These are phyloP conservation scores for Cladochytrium replicatum DNA, from an alignment of 192 early-diverging fungal species.

Conservation along the genomic window DNA sequence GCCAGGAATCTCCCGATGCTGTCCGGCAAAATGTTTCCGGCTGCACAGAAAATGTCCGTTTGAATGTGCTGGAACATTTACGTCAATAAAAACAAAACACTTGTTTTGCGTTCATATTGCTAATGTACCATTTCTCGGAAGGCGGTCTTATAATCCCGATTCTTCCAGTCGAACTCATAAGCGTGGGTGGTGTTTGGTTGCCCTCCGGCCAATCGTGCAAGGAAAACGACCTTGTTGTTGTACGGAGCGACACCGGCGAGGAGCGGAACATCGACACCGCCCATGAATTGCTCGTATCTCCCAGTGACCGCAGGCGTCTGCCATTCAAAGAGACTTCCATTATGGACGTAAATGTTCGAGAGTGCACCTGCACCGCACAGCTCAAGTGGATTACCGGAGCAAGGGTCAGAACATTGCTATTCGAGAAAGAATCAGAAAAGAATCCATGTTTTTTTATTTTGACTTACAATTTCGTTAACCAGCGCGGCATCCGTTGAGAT, in stretches of 20 bases:
- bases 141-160: not conserved
- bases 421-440: too few species aligned
- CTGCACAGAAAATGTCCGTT: not conserved
- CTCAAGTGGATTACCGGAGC: not conserved
- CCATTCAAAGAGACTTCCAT: not conserved
- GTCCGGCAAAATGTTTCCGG: not conserved
- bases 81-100: too few species aligned
- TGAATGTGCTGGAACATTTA: too few species aligned
- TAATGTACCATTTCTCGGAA: constrained; percentile 1
- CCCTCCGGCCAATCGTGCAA: not conserved
- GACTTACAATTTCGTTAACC: not conserved
- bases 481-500: not conserved
- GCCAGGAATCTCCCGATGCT: not conserved
- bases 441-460: too few species aligned
- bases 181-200: not conserved
- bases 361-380: not conserved
- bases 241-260: not conserved
- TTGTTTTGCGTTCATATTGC: too few species aligned
- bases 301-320: not conserved
- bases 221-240: not conserved
- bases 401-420: not conserved
- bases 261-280: not conserved
- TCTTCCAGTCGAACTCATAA: not conserved
- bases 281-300: not conserved
- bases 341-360: not conserved